Conservation (phyloP, 371 early-diverging fungal species). For the Entomophthora muscae region DNA sequence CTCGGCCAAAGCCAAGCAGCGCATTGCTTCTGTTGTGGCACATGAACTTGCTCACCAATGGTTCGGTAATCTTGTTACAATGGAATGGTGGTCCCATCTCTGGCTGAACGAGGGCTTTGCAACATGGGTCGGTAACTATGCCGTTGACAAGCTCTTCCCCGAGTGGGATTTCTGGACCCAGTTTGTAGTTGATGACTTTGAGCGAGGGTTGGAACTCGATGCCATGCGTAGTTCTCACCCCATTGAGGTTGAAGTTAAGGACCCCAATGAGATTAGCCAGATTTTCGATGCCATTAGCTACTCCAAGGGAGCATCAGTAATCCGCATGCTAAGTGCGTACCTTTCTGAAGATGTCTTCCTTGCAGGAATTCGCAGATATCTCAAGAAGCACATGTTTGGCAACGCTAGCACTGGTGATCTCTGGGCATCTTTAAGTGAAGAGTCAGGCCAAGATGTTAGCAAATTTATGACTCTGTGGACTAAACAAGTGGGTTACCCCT, state of each 20-base stretch:
- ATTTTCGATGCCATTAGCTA: constrained; percentile 76
- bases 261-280: constrained; percentile 56
- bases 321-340: constrained; percentile 78
- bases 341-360: constrained; percentile 52
- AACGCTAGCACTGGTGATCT: constrained; percentile 77
- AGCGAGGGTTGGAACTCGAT: constrained; percentile 56
- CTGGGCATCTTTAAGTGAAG: constrained; percentile 57
- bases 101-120: constrained; percentile 98
- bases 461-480: constrained; percentile 83
- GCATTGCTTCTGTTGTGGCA: constrained; percentile 65
- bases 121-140: constrained; percentile 76
- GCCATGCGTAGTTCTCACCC: constrained; percentile 75
- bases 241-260: constrained; percentile 72
- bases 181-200: constrained; percentile 53
- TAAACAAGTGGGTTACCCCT: constrained; percentile 63
- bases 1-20: constrained; percentile 41
- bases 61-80: constrained; percentile 97
- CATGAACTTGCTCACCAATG: constrained; percentile 96
- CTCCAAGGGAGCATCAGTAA: constrained; percentile 82
- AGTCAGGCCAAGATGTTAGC: constrained; percentile 49
- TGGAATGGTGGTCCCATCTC: constrained; percentile 71
- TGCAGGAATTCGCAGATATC: constrained; percentile 59
- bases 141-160: constrained; percentile 58
- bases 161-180: constrained; percentile 59
- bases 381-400: constrained; percentile 54